phyloP scores from a whole-genome alignment of 1,139 yeast genomes.

The Sugiyamaella novakii region DNA sequence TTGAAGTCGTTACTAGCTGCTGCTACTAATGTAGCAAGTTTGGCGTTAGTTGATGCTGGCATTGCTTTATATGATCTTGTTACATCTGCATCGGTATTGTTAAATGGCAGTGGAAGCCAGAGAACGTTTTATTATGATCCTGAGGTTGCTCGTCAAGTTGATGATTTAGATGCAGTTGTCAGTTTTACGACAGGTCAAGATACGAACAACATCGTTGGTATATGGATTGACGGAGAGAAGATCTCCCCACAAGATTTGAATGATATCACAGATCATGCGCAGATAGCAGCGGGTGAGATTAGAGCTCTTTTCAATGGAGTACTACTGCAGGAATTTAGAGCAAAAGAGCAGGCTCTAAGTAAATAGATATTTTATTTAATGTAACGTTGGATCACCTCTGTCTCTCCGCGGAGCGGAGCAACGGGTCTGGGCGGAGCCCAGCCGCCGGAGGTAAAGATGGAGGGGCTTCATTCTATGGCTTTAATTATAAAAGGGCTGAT shows the following conservation, averaged over 20 bases:
- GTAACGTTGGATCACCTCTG: neutral
- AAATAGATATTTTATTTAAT: neutral
- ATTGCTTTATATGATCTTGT: slow-evolving; percentile 78
- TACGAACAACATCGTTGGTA: slow-evolving; percentile 56
- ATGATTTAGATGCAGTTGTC: slow-evolving; percentile 47
- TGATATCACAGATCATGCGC: slow-evolving; percentile 26
- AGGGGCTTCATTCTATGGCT: neutral
- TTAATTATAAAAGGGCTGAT: slow-evolving; percentile 6
- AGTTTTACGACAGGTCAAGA: slow-evolving; percentile 55
- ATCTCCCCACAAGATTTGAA: slow-evolving; percentile 28
- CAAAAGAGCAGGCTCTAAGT: slow-evolving; percentile 11
- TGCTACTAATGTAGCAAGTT: slow-evolving; percentile 59
- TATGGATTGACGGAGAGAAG: slow-evolving; percentile 48
- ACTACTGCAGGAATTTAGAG: slow-evolving; percentile 29
- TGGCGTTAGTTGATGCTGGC: slow-evolving; percentile 83
- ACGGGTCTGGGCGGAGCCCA: slow-evolving; percentile 1
- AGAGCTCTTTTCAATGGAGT: slow-evolving; percentile 35
- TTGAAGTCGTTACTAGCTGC: slow-evolving; percentile 43
- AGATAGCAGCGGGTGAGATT: slow-evolving; percentile 26
- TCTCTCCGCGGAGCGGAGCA: slow-evolving; percentile 1
- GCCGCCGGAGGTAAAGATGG: neutral
- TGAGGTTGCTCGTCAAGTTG: slow-evolving; percentile 20
- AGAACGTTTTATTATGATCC: slow-evolving; percentile 24
- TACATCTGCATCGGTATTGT: slow-evolving; percentile 62
- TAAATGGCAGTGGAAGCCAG: slow-evolving; percentile 15